These are phyloP conservation scores for Sporothrix schenckii DNA, from an alignment of 2,329 filamentous ascomycete genomes.

Conservation along the genomic window DNA sequence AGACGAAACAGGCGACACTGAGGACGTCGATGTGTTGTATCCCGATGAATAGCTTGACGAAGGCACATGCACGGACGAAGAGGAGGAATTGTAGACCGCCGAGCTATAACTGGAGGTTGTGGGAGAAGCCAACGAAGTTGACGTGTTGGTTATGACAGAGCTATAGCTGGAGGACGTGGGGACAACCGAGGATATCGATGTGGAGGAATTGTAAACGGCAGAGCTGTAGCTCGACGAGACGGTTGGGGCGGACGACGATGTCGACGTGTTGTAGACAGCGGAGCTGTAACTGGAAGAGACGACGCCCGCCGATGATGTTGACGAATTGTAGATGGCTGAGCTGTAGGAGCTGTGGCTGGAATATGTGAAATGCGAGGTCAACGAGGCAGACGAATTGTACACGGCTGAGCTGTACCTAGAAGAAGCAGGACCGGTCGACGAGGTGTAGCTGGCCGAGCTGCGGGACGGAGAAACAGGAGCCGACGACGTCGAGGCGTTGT, in stretches of 20 bases:
- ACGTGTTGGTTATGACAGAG: background rate
- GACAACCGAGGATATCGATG: background rate
- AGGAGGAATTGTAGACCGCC: conserved; percentile 7
- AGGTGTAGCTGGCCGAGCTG: background rate
- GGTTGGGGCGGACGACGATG: background rate
- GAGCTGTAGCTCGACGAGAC: background rate
- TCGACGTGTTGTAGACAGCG: background rate
- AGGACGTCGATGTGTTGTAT: conserved; percentile 1
- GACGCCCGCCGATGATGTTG: too few species aligned
- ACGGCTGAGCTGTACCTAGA: background rate
- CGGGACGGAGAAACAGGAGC: background rate
- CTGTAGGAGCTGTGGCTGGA: too few species aligned
- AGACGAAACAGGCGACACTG: background rate
- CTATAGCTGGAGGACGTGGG: background rate
- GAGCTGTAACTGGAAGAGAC: background rate
- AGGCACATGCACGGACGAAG: background rate
- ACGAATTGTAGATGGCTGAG: too few species aligned
- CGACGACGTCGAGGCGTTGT: background rate
- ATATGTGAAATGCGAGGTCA: too few species aligned
- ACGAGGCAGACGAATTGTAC: too few species aligned
- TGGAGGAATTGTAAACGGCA: background rate
- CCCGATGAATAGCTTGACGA: background rate
- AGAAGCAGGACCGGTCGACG: background rate
- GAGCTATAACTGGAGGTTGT: background rate
- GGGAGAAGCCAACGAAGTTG: background rate